Base-by-base conservation (phyloP, 352 stramenopile genomes). In the Saprolegnia parasitica region DNA sequence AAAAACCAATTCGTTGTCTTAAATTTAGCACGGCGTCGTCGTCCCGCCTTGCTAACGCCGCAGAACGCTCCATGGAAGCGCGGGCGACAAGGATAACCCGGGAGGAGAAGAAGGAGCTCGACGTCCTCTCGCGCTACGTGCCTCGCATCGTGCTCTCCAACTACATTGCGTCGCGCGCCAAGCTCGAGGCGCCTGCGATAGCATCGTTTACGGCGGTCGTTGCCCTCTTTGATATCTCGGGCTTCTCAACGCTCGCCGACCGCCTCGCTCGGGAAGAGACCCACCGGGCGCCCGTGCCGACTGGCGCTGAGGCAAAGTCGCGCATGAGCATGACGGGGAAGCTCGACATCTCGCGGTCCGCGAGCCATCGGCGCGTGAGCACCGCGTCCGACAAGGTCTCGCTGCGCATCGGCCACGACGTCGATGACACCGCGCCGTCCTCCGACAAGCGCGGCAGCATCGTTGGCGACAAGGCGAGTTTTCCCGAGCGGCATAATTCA, bases 191-290 rank as follows among this genome's bases (percentile, higher is more conserved):
- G 11, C 82, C 84, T 5, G 79, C 83, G 72, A 78, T 74, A 35
- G 68, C 54, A 20, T 72, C 74, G 5, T 90, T 90, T 60, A 74
- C 80, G 0, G 84, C 81, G 0, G 81, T 89, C 5, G 83, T 95
- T 13, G 87, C 79, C 11, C 73, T 96, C 15, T 95, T 96, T 56
- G 86, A 95, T 65, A 92, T 95, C 39, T 92, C 83, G 15, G 88
- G 87, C 4, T 96, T 95, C 71, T 94, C 87, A 0, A 91, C 81
- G 6, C 82, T 95, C 15, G 87, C 84, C 21, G 90, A 87, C 66
- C 37, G 56, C 4, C 45, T 81, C 18, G 62, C 77, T 32, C 71
- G 71, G 24, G 73, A 79, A 45, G 73, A 78, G 58, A 73, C 47
- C 37, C 15, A 45, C 50, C 32, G 47, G 18, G 24, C 23, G 5